These are phyloP conservation scores for Agaricus subrufescens DNA, from an alignment of 768 basidiomycete species.

Conservation along the genomic window DNA sequence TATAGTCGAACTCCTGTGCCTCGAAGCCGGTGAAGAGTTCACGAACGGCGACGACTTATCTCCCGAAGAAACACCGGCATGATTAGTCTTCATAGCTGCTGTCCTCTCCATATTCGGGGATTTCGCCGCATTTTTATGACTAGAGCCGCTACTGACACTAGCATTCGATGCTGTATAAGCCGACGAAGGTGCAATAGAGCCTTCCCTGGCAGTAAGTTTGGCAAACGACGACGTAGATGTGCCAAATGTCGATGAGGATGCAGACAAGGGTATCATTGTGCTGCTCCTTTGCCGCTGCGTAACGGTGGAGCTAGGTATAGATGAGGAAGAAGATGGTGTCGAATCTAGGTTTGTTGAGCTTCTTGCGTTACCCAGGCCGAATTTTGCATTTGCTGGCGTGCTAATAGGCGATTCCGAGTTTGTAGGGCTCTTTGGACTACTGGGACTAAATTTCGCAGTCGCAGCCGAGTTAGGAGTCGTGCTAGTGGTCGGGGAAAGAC, in stretches of 20 bases:
- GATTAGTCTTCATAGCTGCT: constrained; percentile 10
- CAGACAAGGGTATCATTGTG: constrained; percentile 30
- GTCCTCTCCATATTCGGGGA: constrained; percentile 9
- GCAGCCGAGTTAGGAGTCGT: constrained; percentile 2
- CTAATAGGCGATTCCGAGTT: constrained; percentile 2
- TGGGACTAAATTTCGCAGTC: background rate
- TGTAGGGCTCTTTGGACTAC: constrained; percentile 6
- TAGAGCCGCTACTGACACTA: background rate
- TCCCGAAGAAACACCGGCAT: constrained; percentile 6
- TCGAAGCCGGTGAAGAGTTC: background rate
- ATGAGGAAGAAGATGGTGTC: background rate
- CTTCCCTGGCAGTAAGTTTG: constrained; percentile 7
- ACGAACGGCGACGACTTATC: background rate
- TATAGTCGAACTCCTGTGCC: constrained; percentile 39
- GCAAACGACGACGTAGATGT: constrained; percentile 14
- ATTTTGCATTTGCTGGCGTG: background rate
- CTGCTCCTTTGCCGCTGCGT: constrained; percentile 32
- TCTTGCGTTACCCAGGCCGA: background rate
- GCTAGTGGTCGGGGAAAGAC: constrained; percentile 1
- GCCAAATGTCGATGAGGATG: constrained; percentile 17
- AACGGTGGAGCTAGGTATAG: constrained; percentile 5
- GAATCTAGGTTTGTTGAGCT: constrained; percentile 4
- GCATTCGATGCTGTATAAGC: background rate
- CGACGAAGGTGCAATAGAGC: constrained; percentile 8
- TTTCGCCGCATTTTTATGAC: background rate